Conservation (phyloP, 805 yeast species). For the Lipomyces kockii region DNA sequence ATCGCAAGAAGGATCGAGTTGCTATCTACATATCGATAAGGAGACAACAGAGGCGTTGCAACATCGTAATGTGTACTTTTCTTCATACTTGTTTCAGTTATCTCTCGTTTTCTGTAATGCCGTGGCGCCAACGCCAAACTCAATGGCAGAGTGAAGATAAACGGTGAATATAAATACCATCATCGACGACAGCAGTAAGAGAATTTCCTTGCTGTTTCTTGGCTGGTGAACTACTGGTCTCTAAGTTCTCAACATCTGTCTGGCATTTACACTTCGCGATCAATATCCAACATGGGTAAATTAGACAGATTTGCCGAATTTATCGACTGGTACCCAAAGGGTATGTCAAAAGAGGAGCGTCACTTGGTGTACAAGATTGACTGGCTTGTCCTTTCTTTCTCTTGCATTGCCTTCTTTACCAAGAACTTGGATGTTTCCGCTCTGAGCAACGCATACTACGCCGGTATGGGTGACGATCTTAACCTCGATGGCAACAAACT, state of each 20-base stretch:
- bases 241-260: not conserved
- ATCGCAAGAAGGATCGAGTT: too few species aligned
- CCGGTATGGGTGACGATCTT: conserved; percentile 63
- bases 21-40: too few species aligned
- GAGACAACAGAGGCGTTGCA: too few species aligned
- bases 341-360: conserved; percentile 52
- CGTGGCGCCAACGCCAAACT: not conserved
- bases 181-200: not conserved
- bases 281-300: not conserved
- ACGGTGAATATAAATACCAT: not conserved
- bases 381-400: conserved; percentile 56
- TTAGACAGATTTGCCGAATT: conserved; percentile 16
- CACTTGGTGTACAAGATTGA: conserved; percentile 59
- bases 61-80: too few species aligned
- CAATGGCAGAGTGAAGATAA: not conserved
- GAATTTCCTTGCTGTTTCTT: not conserved
- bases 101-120: not conserved
- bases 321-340: conserved; percentile 33
- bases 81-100: not conserved
- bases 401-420: conserved; percentile 69
- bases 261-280: not conserved
- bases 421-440: conserved; percentile 68
- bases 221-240: not conserved
- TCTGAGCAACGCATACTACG: conserved; percentile 66
- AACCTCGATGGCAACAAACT: conserved; percentile 66